Evolutionary conservation across 345 rosid species (phyloP).

Genomic region (Geranium rotundifolium): DNA sequence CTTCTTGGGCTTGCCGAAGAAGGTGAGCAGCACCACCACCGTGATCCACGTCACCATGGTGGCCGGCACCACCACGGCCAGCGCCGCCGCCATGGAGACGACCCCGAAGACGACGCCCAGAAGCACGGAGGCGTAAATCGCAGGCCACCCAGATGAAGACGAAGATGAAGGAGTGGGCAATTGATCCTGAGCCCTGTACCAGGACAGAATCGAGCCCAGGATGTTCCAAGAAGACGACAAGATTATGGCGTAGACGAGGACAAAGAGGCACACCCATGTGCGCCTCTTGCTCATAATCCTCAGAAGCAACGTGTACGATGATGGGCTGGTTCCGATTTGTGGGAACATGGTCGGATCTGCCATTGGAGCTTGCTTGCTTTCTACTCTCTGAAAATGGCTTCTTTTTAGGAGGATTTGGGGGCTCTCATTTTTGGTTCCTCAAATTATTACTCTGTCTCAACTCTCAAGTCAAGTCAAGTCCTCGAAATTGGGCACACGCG

Average conservation of each 20-base stretch:
- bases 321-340: constrained; percentile 19
- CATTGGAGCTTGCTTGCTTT: background rate
- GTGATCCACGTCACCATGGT: constrained; percentile 88
- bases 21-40: constrained; percentile 73
- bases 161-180: constrained; percentile 10
- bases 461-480: too few relatives aligned
- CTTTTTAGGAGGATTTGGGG: background rate
- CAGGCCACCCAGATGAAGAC: constrained; percentile 58
- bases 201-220: constrained; percentile 56
- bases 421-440: too few relatives aligned
- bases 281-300: constrained; percentile 81
- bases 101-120: constrained; percentile 77
- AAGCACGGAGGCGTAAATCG: constrained; percentile 78
- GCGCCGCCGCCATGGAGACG: constrained; percentile 88
- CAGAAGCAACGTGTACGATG: constrained; percentile 43
- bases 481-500: too few relatives aligned
- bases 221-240: constrained; percentile 65
- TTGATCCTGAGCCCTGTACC: constrained; percentile 46
- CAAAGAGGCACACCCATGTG: constrained; percentile 84
- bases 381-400: background rate
- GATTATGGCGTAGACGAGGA: constrained; percentile 60
- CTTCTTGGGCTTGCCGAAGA: constrained; percentile 83
- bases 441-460: too few relatives aligned
- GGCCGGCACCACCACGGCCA: constrained; percentile 87
- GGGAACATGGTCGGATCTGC: background rate